A percentile compares a stretch with the other conserved stretches of the same genome.
Evolutionary conservation across 208 protist species (phyloP).

Genomic region (Trichomonas gallinae): DNA sequence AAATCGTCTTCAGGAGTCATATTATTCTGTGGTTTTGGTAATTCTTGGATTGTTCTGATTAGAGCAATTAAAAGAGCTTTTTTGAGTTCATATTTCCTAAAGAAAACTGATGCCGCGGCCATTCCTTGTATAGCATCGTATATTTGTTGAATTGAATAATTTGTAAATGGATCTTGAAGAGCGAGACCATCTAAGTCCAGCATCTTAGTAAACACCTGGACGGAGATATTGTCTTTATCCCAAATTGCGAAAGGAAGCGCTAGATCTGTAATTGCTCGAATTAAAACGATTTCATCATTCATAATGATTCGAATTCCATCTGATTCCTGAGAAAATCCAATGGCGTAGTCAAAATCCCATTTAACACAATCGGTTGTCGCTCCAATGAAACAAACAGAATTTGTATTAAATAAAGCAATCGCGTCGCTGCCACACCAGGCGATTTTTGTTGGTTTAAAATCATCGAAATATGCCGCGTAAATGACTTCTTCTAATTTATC

Average conservation of each 20-base stretch:
- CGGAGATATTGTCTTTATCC: neutral
- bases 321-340: neutral
- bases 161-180: neutral
- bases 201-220: neutral
- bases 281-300: neutral
- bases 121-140: neutral
- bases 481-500: neutral
- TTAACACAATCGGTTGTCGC: neutral
- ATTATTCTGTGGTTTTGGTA: neutral
- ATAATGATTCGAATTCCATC: neutral
- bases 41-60: neutral
- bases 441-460: neutral
- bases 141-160: neutral
- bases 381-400: neutral
- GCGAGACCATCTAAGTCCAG: neutral
- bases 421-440: neutral
- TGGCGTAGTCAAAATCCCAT: neutral
- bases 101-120: neutral
- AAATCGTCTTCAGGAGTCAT: neutral
- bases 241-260: neutral
- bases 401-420: neutral
- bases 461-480: neutral
- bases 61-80: neutral
- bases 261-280: neutral
- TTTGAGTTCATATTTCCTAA: neutral